phyloP scores from a whole-genome alignment of 305 asterid genomes.

The Fraxinus xanthoxyloides region DNA sequence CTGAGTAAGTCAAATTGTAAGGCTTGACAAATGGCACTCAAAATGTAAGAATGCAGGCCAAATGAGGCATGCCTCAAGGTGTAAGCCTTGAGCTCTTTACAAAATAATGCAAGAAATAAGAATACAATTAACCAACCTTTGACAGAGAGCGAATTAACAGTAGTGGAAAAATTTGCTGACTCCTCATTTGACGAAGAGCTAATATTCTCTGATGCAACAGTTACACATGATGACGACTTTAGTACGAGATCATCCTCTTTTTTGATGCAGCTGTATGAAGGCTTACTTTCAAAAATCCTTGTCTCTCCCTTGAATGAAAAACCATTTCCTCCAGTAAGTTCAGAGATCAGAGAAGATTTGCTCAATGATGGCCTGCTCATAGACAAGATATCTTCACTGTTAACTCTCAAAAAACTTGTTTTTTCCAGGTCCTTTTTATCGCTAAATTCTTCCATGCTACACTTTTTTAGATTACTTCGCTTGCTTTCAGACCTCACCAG shows the following conservation, averaged over 20 bases:
- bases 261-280: constrained; percentile 27
- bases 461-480: constrained; percentile 34
- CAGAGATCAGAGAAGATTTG: constrained; percentile 32
- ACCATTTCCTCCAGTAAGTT: constrained; percentile 30
- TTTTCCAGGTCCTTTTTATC: constrained; percentile 1
- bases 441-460: constrained; percentile 8
- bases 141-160: constrained; percentile 43
- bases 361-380: constrained; percentile 29
- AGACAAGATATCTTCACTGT: constrained; percentile 9
- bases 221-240: constrained; percentile 52
- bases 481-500: constrained; percentile 62
- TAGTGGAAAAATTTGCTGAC: constrained; percentile 27
- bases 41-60: background rate
- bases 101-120: background rate
- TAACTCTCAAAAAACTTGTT: constrained; percentile 8
- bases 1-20: background rate
- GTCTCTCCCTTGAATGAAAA: constrained; percentile 34
- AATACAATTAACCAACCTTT: constrained; percentile 34
- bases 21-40: background rate
- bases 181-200: constrained; percentile 48
- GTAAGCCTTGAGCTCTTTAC: background rate
- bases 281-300: constrained; percentile 26
- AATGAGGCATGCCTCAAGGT: background rate
- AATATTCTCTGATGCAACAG: constrained; percentile 44
- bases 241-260: constrained; percentile 50